Evolutionary conservation across 495 filamentous ascomycete species (phyloP).

Genomic region (Hyphodiscus hymeniophilus): DNA sequence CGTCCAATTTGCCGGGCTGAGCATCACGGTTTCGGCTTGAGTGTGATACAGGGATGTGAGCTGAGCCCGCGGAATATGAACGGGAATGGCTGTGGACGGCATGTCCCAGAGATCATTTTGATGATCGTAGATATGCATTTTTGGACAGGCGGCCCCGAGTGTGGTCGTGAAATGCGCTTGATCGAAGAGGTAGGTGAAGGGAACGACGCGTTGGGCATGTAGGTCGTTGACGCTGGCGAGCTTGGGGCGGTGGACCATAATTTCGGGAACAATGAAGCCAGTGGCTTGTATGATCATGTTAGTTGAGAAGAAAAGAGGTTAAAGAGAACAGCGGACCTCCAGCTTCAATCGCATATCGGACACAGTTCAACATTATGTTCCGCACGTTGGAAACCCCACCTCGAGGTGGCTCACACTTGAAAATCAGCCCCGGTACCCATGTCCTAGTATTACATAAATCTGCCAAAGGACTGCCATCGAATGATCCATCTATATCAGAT

Average conservation of each 20-base stretch:
- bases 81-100: constrained; percentile 1
- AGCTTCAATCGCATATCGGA: constrained; percentile 41
- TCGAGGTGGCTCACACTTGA: constrained; percentile 24
- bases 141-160: constrained; percentile 29
- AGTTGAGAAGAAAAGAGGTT: not conserved
- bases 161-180: constrained; percentile 30
- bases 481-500: constrained; percentile 26
- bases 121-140: constrained; percentile 24
- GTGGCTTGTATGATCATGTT: constrained; percentile 22
- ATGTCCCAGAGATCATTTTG: constrained; percentile 3
- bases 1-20: constrained; percentile 11
- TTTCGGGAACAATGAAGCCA: constrained; percentile 34
- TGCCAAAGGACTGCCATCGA: constrained; percentile 22
- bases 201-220: not conserved
- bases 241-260: constrained; percentile 27
- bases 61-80: not conserved
- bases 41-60: not conserved
- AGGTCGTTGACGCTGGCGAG: constrained; percentile 17
- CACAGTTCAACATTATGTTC: constrained; percentile 34
- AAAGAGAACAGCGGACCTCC: constrained; percentile 23
- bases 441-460: constrained; percentile 24
- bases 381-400: constrained; percentile 26
- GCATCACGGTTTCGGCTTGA: constrained; percentile 17
- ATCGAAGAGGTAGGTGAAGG: constrained; percentile 39
- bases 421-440: constrained; percentile 25